phyloP scores from a whole-genome alignment of 306 rosid species.

The Begonia fuchsioides region DNA sequence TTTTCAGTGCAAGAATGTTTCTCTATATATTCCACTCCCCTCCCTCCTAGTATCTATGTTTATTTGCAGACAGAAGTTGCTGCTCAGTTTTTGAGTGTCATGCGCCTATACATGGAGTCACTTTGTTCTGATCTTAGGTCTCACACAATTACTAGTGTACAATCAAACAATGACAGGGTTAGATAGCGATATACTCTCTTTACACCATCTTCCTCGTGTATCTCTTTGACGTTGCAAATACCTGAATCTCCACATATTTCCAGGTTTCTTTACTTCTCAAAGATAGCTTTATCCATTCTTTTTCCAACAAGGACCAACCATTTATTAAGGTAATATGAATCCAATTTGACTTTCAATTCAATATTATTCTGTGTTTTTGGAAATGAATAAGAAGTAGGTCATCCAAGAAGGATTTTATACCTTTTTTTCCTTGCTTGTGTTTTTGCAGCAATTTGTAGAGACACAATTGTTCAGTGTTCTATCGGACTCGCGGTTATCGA shows the following conservation, averaged over 20 bases:
- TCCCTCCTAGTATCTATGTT: no score
- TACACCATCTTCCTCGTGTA: slow-evolving; percentile 9
- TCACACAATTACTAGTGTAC: slow-evolving; percentile 79
- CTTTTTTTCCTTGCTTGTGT: slow-evolving; percentile 4
- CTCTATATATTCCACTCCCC: no score
- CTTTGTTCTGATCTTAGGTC: slow-evolving; percentile 65
- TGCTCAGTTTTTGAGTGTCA: slow-evolving; percentile 40
- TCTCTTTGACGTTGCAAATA: slow-evolving; percentile 4
- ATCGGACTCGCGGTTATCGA: slow-evolving; percentile 64
- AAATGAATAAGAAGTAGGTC: neutral
- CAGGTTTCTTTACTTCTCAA: slow-evolving; percentile 97
- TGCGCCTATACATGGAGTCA: slow-evolving; percentile 62
- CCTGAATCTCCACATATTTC: slow-evolving; percentile 13
- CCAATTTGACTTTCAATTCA: neutral
- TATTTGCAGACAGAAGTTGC: slow-evolving; percentile 56
- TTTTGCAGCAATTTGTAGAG: slow-evolving; percentile 65
- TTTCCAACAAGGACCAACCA: slow-evolving; percentile 61
- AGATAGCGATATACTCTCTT: slow-evolving; percentile 8
- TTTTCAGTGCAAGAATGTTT: neutral
- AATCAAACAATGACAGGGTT: slow-evolving; percentile 77
- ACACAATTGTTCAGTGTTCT: slow-evolving; percentile 76
- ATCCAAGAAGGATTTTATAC: neutral
- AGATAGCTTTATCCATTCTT: slow-evolving; percentile 86
- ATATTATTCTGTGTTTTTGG: neutral
- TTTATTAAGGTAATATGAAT: slow-evolving; percentile 60